A percentile compares a stretch with the other conserved stretches of the same genome.
These are phyloP conservation scores for Mycocentrospora acerina DNA, from an alignment of 2,329 filamentous ascomycete species.

Conservation along the genomic window DNA sequence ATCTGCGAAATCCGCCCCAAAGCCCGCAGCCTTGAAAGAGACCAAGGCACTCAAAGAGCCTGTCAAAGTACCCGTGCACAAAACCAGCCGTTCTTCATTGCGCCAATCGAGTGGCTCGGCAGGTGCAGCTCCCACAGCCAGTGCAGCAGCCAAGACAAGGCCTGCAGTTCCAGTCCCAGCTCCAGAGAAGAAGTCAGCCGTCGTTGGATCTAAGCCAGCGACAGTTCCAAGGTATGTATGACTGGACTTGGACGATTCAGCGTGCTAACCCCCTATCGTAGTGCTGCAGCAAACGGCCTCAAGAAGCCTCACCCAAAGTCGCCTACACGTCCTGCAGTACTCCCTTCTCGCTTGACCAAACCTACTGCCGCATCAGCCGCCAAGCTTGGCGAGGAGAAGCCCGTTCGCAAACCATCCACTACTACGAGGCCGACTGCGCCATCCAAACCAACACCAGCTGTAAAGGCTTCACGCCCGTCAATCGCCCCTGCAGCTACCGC, in stretches of 20 bases:
- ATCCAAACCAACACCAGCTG: slow-evolving; percentile 29
- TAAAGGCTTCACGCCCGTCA: slow-evolving; percentile 39
- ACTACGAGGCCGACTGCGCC: slow-evolving; percentile 30
- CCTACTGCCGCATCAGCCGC: slow-evolving; percentile 70
- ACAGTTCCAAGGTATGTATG: slow-evolving; percentile 13
- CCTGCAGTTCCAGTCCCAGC: slow-evolving; percentile 1
- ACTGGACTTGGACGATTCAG: not conserved
- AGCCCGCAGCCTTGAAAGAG: slow-evolving; percentile 13
- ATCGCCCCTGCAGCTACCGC: slow-evolving; percentile 31
- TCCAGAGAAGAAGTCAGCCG: slow-evolving; percentile 24
- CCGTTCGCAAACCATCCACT: slow-evolving; percentile 43
- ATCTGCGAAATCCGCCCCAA: slow-evolving; percentile 11
- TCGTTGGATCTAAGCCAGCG: slow-evolving; percentile 13
- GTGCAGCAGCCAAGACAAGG: slow-evolving; percentile 17
- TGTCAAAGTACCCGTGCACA: slow-evolving; percentile 23
- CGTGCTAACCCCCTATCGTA: slow-evolving; percentile 9
- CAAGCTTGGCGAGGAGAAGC: slow-evolving; percentile 53
- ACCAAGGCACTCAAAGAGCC: slow-evolving; percentile 17
- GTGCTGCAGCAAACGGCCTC: slow-evolving; percentile 31
- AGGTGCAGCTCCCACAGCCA: slow-evolving; percentile 25
- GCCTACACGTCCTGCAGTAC: slow-evolving; percentile 66
- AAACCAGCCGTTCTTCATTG: slow-evolving; percentile 32
- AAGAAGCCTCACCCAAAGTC: slow-evolving; percentile 54
- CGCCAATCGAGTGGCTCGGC: slow-evolving; percentile 22
- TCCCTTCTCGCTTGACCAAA: slow-evolving; percentile 67